These are phyloP conservation scores for Aspergillus thermomutatus DNA, from an alignment of 2,329 filamentous ascomycete genomes.

Conservation along the genomic window DNA sequence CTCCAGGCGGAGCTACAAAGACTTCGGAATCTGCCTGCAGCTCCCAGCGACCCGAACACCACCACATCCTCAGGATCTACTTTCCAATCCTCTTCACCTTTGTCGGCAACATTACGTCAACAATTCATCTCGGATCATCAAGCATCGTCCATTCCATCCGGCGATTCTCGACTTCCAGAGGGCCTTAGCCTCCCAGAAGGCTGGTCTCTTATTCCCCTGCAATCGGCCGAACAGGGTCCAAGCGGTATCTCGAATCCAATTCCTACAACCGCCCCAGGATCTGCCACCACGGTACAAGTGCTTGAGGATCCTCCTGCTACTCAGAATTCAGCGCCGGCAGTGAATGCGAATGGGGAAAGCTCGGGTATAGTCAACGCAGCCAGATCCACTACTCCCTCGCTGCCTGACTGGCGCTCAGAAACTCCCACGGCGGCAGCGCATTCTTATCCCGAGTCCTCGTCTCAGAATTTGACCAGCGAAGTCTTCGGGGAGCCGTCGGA, in stretches of 20 bases:
- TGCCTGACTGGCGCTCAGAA: constrained; percentile 20
- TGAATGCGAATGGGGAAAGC: background rate
- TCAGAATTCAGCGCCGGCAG: background rate
- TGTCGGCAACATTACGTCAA: constrained; percentile 21
- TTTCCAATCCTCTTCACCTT: constrained; percentile 15
- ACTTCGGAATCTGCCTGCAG: constrained; percentile 53
- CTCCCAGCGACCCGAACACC: constrained; percentile 9
- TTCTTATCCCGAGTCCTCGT: constrained; percentile 21
- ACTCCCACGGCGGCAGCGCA: constrained; percentile 7
- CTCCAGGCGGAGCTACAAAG: constrained; percentile 66
- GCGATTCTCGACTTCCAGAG: constrained; percentile 47
- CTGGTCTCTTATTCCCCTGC: constrained; percentile 37
- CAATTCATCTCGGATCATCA: constrained; percentile 30
- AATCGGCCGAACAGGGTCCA: constrained; percentile 14
- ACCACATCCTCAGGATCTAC: constrained; percentile 11
- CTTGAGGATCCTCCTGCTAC: background rate
- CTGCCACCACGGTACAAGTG: background rate
- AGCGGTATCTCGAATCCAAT: constrained; percentile 2
- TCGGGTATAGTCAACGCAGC: constrained; percentile 1
- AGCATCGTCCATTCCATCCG: constrained; percentile 34
- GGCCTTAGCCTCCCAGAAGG: constrained; percentile 53
- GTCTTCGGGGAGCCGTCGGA: constrained; percentile 17
- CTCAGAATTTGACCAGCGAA: constrained; percentile 28
- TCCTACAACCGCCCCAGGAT: constrained; percentile 5
- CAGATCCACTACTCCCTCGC: background rate